Percentiles rank a stretch among this genome's conserved stretches.
Conservation (phyloP, 2,329 filamentous ascomycete species). For the Penicillium sp. region DNA sequence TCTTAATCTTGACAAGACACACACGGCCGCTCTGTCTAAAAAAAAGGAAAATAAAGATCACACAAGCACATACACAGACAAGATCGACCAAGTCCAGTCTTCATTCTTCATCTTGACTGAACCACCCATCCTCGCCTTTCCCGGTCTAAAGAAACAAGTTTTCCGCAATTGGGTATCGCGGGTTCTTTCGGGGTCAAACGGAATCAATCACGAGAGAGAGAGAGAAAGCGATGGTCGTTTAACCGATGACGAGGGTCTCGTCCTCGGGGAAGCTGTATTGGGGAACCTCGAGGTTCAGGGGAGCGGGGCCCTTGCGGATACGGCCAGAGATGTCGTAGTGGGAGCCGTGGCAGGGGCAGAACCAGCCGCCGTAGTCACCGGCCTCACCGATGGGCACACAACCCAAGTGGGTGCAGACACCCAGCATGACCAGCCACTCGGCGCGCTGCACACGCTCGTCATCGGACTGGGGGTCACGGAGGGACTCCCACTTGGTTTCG, state of each 20-base stretch:
- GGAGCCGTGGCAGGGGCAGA: conserved; percentile 99
- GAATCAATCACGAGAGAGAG: conserved; percentile 17
- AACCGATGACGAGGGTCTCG: conserved; percentile 89
- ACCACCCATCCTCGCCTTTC: conserved; percentile 20
- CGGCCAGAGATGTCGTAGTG: conserved; percentile 99
- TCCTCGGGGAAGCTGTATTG: conserved; percentile 92
- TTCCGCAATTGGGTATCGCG: conserved; percentile 2
- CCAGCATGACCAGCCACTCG: conserved; percentile 98
- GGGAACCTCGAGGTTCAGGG: conserved; percentile 96
- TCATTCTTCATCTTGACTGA: conserved; percentile 24
- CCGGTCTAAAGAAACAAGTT: conserved; percentile 29
- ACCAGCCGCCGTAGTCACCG: conserved; percentile 98
- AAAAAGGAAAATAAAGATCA: conserved; percentile 30
- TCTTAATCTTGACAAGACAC: conserved; percentile 46
- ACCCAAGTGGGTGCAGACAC: conserved; percentile 98
- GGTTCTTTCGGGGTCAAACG: conserved; percentile 17
- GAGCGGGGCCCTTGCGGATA: conserved; percentile 95
- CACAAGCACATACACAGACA: conserved; percentile 36
- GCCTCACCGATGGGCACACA: conserved; percentile 99
- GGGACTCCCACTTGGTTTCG: conserved; percentile 77
- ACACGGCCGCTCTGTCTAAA: conserved; percentile 45
- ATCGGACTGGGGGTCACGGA: conserved; percentile 92
- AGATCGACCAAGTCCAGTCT: conserved; percentile 29
- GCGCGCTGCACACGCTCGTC: conserved; percentile 95
- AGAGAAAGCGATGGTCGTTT: conserved; percentile 50